Base-by-base conservation (phyloP, 2,329 filamentous ascomycete genomes). In the Aspergillus intermedius region DNA sequence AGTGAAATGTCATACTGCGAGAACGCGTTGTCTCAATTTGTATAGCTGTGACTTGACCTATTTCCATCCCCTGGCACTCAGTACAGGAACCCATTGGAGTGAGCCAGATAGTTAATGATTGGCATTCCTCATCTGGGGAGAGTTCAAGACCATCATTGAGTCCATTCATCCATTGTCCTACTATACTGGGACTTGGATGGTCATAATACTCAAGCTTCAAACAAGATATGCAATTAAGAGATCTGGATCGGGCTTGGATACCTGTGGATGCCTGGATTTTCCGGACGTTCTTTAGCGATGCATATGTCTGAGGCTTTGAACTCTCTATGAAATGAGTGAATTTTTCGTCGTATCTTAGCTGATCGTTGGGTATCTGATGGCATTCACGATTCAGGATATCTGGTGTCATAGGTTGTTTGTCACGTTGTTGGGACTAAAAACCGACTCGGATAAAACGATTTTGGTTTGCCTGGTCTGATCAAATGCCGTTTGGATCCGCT, bases 91-190 rank as follows among this genome's bases (percentile, higher is more conserved):
- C 45, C 12, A 42, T 42, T 22, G 37, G 47, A n/a, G 25, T 44
- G 23, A 51, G 19, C 45, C 49, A 54, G 8, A 49, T 43, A 10
- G 42, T 46, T 6, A 54, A 41, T 6, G 47, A 44, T n/a, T 34
- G 22, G 19, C 51, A 13, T 41, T 47, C 19, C 22, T 51, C 49
- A 35, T 42, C 32, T 12, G 32, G 37, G 9, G 32, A 44, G 15
- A 54, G 42, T 15, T 48, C 39, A 37, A 54, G 46, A 1, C 10
- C n/a, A 15, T 44, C 25, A 12, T 42, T 22, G 5, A 51, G 25
- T 17, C 28, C 42, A 13, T 46, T 13, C 35, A 54, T 48, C 49
- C 49, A 51, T 44, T 54, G 52, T 22, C 49, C 52, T 10, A 54
- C 39, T 37, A 51, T 43, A 15, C 19, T 37, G 22, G 48, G 43